Percentiles rank a stretch among this genome's conserved stretches.
phyloP scores from a whole-genome alignment of 2,329 filamentous ascomycete genomes.

The Phialophora macrospora region DNA sequence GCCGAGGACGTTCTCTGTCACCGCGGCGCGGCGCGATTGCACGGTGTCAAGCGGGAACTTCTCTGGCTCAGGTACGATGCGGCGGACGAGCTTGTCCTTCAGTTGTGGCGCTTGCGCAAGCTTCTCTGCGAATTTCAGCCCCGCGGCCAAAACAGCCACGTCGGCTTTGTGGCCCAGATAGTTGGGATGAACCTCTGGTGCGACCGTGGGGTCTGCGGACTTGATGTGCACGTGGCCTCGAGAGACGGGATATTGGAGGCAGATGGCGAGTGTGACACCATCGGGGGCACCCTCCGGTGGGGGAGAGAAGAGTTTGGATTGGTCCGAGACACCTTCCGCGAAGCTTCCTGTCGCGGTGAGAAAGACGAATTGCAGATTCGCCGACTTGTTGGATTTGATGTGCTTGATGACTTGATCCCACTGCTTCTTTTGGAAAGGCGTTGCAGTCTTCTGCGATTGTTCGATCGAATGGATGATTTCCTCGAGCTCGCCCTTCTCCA shows the following conservation, averaged over 20 bases:
- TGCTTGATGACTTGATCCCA: constrained; percentile 44
- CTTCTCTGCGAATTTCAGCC: constrained; percentile 31
- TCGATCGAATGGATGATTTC: constrained; percentile 43
- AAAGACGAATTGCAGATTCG: constrained; percentile 46
- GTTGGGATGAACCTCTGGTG: constrained; percentile 53
- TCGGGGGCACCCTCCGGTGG: constrained; percentile 50
- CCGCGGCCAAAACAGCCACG: constrained; percentile 47
- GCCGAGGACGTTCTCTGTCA: constrained; percentile 27
- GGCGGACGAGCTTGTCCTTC: constrained; percentile 27
- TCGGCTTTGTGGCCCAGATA: constrained; percentile 53
- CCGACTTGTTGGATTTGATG: constrained; percentile 45
- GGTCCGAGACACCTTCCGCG: constrained; percentile 44
- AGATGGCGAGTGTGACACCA: constrained; percentile 55
- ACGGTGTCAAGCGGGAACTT: constrained; percentile 25
- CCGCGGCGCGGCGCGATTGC: constrained; percentile 23
- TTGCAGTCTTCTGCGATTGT: constrained; percentile 37
- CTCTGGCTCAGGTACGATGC: constrained; percentile 24
- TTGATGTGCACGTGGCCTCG: constrained; percentile 56
- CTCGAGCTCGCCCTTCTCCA: constrained; percentile 43
- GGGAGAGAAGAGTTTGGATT: constrained; percentile 51
- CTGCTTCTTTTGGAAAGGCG: constrained; percentile 45
- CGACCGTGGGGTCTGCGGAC: constrained; percentile 40
- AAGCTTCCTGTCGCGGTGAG: constrained; percentile 43
- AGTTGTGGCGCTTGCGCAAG: constrained; percentile 19
- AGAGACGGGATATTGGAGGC: constrained; percentile 58